These are phyloP conservation scores for Scenedesmus sp. DNA, from an alignment of 163 green algal genomes.

Conservation along the genomic window DNA sequence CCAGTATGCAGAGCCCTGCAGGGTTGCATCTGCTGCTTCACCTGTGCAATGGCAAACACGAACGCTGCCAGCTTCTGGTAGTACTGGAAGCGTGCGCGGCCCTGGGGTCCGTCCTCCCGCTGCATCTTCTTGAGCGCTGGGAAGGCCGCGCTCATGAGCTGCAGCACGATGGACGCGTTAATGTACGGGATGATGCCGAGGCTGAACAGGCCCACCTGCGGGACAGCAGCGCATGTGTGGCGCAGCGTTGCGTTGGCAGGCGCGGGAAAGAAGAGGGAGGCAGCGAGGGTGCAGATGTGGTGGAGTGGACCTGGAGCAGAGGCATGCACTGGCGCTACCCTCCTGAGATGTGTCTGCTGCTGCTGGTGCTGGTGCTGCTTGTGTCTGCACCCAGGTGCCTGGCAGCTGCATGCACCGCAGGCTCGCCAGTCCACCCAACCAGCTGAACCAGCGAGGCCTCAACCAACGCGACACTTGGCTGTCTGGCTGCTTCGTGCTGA, in stretches of 20 bases:
- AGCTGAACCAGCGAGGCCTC: background rate
- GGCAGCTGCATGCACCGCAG: background rate
- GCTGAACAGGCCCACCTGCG: constrained; percentile 94
- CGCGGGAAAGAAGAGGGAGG: background rate
- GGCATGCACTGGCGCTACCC: no score
- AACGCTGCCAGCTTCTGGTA: constrained; percentile 90
- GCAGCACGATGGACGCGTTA: constrained; percentile 97
- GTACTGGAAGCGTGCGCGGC: constrained; percentile 90
- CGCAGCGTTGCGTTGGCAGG: background rate
- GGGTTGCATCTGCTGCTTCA: background rate
- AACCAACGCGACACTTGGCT: no score
- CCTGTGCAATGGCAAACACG: constrained; percentile 90
- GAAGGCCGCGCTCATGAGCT: constrained; percentile 92
- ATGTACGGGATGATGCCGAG: constrained; percentile 99
- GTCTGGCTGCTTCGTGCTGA: no score
- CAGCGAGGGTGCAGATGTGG: no score
- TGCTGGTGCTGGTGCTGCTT: background rate
- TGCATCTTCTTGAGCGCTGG: constrained; percentile 95
- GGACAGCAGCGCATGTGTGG: background rate
- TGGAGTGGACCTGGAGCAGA: no score
- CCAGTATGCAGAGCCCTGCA: no score
- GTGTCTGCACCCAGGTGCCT: background rate
- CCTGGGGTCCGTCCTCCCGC: constrained; percentile 93
- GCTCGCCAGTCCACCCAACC: background rate
- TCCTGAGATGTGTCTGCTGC: background rate